Evolutionary conservation across 371 early-diverging fungal species (phyloP).

Genomic region (Lichtheimia hyalospora): DNA sequence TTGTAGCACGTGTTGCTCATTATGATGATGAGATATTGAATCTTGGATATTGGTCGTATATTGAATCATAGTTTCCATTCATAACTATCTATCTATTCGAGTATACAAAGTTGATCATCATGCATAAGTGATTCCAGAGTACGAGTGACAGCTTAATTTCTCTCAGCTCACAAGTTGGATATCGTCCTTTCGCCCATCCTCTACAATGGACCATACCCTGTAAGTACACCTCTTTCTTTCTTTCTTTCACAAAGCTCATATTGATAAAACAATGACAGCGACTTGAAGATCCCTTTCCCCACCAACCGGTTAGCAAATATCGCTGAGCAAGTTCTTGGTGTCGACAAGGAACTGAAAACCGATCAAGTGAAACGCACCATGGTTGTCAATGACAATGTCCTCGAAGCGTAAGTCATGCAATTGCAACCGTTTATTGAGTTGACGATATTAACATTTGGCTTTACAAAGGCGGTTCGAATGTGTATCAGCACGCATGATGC

Average conservation of each 20-base stretch:
- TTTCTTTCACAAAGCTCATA: no score
- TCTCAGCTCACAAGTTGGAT: no score
- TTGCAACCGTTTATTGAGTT: not conserved
- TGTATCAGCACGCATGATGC: conserved; percentile 42
- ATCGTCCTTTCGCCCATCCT: no score
- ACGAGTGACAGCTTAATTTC: no score
- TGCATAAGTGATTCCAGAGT: no score
- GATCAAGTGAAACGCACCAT: conserved; percentile 42
- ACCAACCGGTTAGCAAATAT: conserved; percentile 38
- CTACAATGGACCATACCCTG: conserved; percentile 4
- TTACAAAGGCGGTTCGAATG: conserved; percentile 40
- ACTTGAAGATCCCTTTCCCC: conserved; percentile 47
- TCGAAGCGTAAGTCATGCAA: conserved; percentile 10
- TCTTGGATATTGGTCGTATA: no score
- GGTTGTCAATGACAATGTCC: conserved; percentile 3
- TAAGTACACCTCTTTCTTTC: not conserved
- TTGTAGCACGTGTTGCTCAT: no score
- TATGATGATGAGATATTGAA: no score
- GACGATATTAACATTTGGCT: not conserved
- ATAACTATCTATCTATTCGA: no score
- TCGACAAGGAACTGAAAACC: conserved; percentile 48
- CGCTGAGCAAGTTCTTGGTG: conserved; percentile 40
- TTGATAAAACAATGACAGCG: conserved; percentile 12
- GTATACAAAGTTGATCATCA: no score
- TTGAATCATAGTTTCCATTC: no score